Percentiles rank a stretch among this genome's conserved stretches.
These are phyloP conservation scores for Phlyctochytrium bullatum DNA, from an alignment of 192 early-diverging fungal species.

Conservation along the genomic window DNA sequence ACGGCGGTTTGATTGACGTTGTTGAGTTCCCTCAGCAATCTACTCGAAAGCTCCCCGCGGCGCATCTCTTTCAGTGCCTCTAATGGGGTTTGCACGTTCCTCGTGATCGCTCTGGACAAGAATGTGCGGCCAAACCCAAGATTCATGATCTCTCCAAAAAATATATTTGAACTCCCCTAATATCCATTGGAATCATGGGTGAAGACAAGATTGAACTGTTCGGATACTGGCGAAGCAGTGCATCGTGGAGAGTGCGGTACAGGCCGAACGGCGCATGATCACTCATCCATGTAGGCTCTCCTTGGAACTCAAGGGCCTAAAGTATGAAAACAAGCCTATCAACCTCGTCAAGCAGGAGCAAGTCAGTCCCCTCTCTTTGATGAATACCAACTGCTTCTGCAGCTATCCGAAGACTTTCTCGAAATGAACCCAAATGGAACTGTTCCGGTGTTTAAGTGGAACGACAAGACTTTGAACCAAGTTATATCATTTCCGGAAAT, in stretches of 20 bases:
- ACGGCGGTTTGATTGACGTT: background rate
- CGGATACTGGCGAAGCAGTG: conserved; percentile 76
- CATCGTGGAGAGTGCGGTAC: conserved; percentile 70
- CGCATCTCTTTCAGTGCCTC: too few species aligned
- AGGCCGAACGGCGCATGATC: background rate
- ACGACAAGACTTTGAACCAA: conserved; percentile 22
- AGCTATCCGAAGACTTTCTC: conserved; percentile 45
- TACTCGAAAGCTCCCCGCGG: background rate
- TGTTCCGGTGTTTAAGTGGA: conserved; percentile 60
- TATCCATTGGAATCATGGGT: too few species aligned
- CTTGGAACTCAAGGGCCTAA: conserved; percentile 51
- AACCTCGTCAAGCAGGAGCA: conserved; percentile 78
- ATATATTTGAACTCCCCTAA: too few species aligned
- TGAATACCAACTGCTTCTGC: too few species aligned
- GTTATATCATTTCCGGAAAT: background rate
- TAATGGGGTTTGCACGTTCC: too few species aligned
- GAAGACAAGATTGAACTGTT: conserved; percentile 65
- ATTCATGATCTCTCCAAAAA: too few species aligned
- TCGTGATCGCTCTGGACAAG: too few species aligned
- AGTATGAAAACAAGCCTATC: conserved; percentile 61
- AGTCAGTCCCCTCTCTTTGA: too few species aligned
- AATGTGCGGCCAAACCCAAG: too few species aligned
- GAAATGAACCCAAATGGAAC: conserved; percentile 64
- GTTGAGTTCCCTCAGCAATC: conserved; percentile 3
- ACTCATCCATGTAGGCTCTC: background rate